These are phyloP conservation scores for Penicillium bovifimosum DNA, from an alignment of 495 filamentous ascomycete species.

Conservation along the genomic window DNA sequence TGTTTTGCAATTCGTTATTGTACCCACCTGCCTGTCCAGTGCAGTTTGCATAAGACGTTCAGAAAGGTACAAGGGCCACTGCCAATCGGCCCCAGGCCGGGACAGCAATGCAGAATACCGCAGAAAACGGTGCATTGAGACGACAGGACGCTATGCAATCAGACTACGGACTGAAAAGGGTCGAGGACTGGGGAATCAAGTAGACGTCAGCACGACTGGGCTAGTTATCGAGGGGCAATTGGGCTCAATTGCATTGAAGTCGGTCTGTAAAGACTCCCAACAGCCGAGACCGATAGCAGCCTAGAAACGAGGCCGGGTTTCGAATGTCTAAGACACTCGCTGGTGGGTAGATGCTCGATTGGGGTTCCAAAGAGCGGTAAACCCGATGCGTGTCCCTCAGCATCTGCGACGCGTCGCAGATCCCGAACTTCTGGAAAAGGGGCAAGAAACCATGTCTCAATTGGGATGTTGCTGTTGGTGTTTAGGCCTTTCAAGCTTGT, in stretches of 20 bases:
- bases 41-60: slow-evolving; percentile 2
- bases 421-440: slow-evolving; percentile 18
- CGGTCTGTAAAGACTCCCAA: slow-evolving; percentile 9
- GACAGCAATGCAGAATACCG: slow-evolving; percentile 2
- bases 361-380: slow-evolving; percentile 22
- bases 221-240: background rate
- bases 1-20: slow-evolving; percentile 15
- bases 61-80: slow-evolving; percentile 6
- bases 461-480: slow-evolving; percentile 14
- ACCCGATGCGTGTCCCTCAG: slow-evolving; percentile 9
- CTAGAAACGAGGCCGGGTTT: slow-evolving; percentile 10
- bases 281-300: slow-evolving; percentile 9
- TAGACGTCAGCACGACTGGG: background rate
- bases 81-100: slow-evolving; percentile 1
- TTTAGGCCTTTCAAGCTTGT: slow-evolving; percentile 3
- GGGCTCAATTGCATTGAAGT: background rate
- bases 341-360: background rate
- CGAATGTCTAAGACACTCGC: slow-evolving; percentile 24
- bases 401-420: slow-evolving; percentile 1
- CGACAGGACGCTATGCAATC: slow-evolving; percentile 3
- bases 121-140: slow-evolving; percentile 12
- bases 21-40: slow-evolving; percentile 10
- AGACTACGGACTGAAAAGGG: background rate
- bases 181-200: slow-evolving; percentile 1
- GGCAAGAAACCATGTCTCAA: slow-evolving; percentile 14